Percentiles rank a stretch among this genome's conserved stretches.
Conservation (phyloP, 2,329 filamentous ascomycete species). For the Botryotinia convoluta region DNA sequence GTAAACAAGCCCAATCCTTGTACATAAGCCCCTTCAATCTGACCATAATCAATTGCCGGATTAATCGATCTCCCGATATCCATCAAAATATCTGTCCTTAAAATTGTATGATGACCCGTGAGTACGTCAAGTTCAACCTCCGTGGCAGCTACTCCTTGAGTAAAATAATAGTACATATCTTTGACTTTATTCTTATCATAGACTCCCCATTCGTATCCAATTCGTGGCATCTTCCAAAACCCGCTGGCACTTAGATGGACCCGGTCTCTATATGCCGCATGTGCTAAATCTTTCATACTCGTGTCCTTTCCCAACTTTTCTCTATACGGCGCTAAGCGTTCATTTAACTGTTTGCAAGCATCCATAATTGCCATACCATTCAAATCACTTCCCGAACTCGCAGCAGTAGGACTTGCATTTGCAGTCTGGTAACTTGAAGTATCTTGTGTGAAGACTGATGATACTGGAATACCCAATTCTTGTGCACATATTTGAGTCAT, state of each 20-base stretch:
- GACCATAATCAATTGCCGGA: conserved; percentile 75
- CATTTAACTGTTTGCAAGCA: conserved; percentile 84
- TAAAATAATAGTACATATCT: conserved; percentile 95
- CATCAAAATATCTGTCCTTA: conserved; percentile 94
- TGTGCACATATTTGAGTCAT: conserved; percentile 93
- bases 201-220: conserved; percentile 86
- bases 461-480: conserved; percentile 74
- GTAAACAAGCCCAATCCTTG: conserved; percentile 81
- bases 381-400: conserved; percentile 89
- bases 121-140: conserved; percentile 93
- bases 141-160: conserved; percentile 80
- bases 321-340: conserved; percentile 77
- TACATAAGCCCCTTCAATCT: conserved; percentile 79
- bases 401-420: conserved; percentile 87
- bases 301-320: conserved; percentile 74
- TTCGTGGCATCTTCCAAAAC: conserved; percentile 94
- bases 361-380: conserved; percentile 94
- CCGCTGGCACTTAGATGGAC: conserved; percentile 92
- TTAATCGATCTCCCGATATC: conserved; percentile 75
- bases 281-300: conserved; percentile 81
- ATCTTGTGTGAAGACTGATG: conserved; percentile 83
- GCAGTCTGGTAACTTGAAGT: conserved; percentile 92
- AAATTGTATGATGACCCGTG: conserved; percentile 88
- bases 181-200: conserved; percentile 66
- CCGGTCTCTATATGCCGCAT: conserved; percentile 89